Evolutionary conservation across 1,139 yeast genomes (phyloP), one percentile per base, ranked within the genome.

Genomic region (Lizanozyma gosingica): DNA sequence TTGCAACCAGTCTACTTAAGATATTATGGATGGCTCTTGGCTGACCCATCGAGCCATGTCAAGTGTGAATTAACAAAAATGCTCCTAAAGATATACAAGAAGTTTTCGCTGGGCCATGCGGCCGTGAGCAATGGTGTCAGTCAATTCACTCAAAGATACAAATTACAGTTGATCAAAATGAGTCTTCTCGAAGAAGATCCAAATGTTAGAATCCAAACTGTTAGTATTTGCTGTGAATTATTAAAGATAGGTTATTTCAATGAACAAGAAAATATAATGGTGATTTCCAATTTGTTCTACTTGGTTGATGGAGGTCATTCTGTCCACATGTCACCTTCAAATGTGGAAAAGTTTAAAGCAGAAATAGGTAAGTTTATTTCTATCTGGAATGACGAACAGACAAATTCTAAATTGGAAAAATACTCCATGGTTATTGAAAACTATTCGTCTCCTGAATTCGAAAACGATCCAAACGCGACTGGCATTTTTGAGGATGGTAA

Each of bases 21-120:
- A 45, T 85, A 84, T 54, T 74, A 83, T 54, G 95, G 95, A 2
- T 84, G 94, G 94, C 67, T 86, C 17, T 62, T 88, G 37, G 80
- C 92, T 6, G 97, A 90, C 53, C 70, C 79, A 1, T 71, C 75
- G 16, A 60, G 73, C 14, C 48, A 58, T 3, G 94, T 86, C 1
- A 71, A 95, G 47, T 55, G 65, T 4, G 92, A 84, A 50, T 88
- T 79, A 1, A 56, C 83, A 16, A 76, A 70, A 48, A 71, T 90
- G 38, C 54, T 63, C 3, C 63, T 75, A 2, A 76, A 66, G 45
- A 51, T 79, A 27, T 78, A 73, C 47, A 72, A 65, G 41, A 59
- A 41, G 62, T 54, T 29, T 49, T 53, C 36, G 56, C 62, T 9
- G 66, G 63, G 9, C 57, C 57, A 22, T 6, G 11, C 11, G 29